Percentiles rank a stretch among this genome's conserved stretches.
phyloP scores from a whole-genome alignment of 108 stramenopile genomes.

The Fragilaria crotonensis region DNA sequence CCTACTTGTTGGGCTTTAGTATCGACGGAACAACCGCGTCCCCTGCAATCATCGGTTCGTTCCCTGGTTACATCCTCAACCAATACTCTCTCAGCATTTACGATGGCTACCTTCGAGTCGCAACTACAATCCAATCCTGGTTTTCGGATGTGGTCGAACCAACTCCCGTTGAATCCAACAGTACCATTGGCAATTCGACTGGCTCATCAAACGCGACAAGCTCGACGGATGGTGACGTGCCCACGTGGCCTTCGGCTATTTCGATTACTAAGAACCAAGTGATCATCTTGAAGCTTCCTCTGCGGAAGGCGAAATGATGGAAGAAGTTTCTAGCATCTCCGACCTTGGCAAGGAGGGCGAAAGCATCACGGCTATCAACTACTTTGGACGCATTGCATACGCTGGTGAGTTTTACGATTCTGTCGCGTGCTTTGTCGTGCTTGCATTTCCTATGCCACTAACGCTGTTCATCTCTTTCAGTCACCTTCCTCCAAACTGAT shows the following conservation, averaged over 20 bases:
- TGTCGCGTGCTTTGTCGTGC: neutral
- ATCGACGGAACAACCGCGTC: neutral
- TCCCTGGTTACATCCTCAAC: constrained; percentile 8
- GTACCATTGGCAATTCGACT: neutral
- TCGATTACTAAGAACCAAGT: neutral
- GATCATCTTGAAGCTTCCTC: neutral
- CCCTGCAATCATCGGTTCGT: neutral
- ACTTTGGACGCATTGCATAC: constrained; percentile 40
- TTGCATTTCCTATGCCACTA: neutral
- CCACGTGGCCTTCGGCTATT: neutral
- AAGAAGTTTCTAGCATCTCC: neutral
- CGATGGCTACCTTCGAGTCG: constrained; percentile 7
- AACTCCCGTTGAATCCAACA: neutral
- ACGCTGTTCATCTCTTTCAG: neutral
- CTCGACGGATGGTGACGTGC: neutral
- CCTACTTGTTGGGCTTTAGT: neutral
- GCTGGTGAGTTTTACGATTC: too few species aligned
- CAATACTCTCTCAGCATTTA: constrained; percentile 5
- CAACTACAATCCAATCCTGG: constrained; percentile 7
- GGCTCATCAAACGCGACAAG: neutral
- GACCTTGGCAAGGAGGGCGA: constrained; percentile 7
- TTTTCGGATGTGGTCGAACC: neutral
- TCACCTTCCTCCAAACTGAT: constrained; percentile 17
- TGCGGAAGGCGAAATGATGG: neutral
- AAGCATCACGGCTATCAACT: constrained; percentile 36